These are phyloP conservation scores for Liriodendron chinense DNA, from an alignment of 164 flowering plant genomes.

Conservation along the genomic window DNA sequence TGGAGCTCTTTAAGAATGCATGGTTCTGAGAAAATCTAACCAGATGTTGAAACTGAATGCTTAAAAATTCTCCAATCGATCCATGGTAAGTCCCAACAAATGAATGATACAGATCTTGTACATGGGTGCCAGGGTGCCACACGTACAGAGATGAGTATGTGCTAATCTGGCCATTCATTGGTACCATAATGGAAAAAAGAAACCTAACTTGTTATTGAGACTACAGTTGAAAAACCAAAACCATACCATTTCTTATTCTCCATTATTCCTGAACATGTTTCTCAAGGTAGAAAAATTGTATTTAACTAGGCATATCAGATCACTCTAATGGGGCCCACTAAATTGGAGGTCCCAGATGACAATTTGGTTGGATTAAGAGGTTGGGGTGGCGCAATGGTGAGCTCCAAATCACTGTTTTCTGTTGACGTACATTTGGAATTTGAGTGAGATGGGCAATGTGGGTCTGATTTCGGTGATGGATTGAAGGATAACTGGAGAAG, in stretches of 20 bases:
- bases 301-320: neutral
- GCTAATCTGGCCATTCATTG: too few relatives aligned
- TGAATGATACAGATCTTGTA: too few relatives aligned
- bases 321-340: constrained; percentile 8
- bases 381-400: constrained; percentile 6
- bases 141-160: too few relatives aligned
- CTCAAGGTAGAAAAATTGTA: neutral
- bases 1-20: too few relatives aligned
- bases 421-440: neutral
- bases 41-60: too few relatives aligned
- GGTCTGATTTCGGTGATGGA: neutral
- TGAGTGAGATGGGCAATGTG: constrained; percentile 1
- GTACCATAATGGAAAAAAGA: too few relatives aligned
- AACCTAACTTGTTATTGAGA: too few relatives aligned
- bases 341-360: constrained; percentile 1
- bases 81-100: too few relatives aligned
- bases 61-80: too few relatives aligned
- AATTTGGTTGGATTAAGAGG: neutral
- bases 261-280: neutral
- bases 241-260: neutral
- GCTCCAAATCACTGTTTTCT: constrained; percentile 12
- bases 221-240: too few relatives aligned
- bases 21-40: too few relatives aligned
- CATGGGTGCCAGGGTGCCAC: too few relatives aligned
- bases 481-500: neutral